phyloP scores from a whole-genome alignment of 148 eudicot genomes.

The Rhododendron kiyosumense region DNA sequence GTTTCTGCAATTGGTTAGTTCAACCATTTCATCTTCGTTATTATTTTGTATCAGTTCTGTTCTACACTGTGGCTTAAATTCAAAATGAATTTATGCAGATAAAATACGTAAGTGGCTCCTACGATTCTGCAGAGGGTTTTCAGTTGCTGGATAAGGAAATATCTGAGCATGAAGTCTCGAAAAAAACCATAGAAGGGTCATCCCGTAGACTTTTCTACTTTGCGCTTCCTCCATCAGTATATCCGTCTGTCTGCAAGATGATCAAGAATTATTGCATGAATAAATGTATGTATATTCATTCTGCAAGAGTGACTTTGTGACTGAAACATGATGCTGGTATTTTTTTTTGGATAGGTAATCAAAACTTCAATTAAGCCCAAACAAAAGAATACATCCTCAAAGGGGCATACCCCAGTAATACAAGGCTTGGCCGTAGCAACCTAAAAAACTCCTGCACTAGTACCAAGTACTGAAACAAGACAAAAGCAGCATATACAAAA shows the following conservation, averaged over 20 bases:
- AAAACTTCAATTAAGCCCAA: too few relatives aligned
- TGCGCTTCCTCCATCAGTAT: constrained; percentile 98
- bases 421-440: too few relatives aligned
- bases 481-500: too few relatives aligned
- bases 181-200: constrained; percentile 44
- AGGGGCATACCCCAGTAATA: too few relatives aligned
- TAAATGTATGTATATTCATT: constrained; percentile 50
- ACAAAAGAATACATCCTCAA: too few relatives aligned
- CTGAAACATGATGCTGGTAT: not conserved
- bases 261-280: constrained; percentile 60
- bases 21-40: not conserved
- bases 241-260: constrained; percentile 96
- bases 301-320: not conserved
- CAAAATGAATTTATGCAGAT: constrained; percentile 39
- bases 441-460: too few relatives aligned
- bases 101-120: constrained; percentile 81
- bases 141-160: constrained; percentile 65
- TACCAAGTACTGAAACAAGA: too few relatives aligned
- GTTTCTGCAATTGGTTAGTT: constrained; percentile 68
- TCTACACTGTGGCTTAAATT: not conserved
- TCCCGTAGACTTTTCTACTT: constrained; percentile 87
- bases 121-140: constrained; percentile 76
- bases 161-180: constrained; percentile 46
- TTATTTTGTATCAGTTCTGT: not conserved
- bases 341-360: too few relatives aligned